Percentiles rank a stretch among this genome's conserved stretches.
phyloP scores from a whole-genome alignment of 768 basidiomycete genomes.

The Termitomyces sp. region DNA sequence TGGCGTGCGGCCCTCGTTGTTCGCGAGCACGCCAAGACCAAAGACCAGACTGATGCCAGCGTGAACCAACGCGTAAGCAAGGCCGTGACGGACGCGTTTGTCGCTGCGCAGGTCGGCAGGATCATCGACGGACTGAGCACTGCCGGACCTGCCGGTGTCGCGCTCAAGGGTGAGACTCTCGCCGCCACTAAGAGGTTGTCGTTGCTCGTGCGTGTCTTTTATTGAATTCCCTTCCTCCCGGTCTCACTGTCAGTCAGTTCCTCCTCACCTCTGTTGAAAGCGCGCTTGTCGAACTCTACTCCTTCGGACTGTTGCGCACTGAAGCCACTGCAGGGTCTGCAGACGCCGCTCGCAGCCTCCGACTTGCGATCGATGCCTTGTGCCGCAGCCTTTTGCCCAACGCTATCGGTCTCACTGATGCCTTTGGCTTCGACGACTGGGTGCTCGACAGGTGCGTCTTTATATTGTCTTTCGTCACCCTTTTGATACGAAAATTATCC shows the following conservation, averaged over 20 bases:
- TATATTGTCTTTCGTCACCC: constrained; percentile 1
- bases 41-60: constrained; percentile 43
- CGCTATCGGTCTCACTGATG: constrained; percentile 62
- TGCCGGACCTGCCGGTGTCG: constrained; percentile 16
- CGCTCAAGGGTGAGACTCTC: background rate
- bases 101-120: constrained; percentile 48
- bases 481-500: background rate
- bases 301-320: constrained; percentile 38
- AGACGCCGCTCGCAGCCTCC: constrained; percentile 44
- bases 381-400: constrained; percentile 56
- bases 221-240: background rate
- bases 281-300: constrained; percentile 53
- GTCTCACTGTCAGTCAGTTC: constrained; percentile 35
- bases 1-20: constrained; percentile 63
- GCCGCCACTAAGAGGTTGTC: constrained; percentile 31
- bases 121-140: constrained; percentile 31
- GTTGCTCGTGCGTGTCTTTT: constrained; percentile 31
- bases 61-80: constrained; percentile 52
- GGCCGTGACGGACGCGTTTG: constrained; percentile 65
- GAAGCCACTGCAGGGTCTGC: constrained; percentile 10
- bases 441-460: constrained; percentile 54
- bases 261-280: constrained; percentile 52
- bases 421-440: constrained; percentile 74
- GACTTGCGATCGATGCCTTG: constrained; percentile 40
- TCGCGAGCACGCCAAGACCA: constrained; percentile 32